These are phyloP conservation scores for Kodamaea fukazawae DNA, from an alignment of 805 yeast genomes.

Conservation along the genomic window DNA sequence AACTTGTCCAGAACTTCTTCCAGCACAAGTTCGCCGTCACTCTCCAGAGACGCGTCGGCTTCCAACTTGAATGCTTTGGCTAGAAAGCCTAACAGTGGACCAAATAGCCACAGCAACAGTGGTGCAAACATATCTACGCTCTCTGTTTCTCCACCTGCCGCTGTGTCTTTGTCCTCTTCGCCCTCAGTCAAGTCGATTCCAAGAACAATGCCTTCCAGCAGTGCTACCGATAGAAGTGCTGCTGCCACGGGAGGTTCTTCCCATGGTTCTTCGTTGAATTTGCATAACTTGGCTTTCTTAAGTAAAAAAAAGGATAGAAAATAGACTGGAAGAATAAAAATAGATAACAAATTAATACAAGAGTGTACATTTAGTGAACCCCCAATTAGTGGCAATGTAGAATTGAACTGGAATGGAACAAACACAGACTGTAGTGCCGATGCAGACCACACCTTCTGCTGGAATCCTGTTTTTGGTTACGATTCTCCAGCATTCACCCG, in stretches of 20 bases:
- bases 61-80: conserved; percentile 22
- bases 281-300: conserved; percentile 31
- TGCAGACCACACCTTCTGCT: not conserved
- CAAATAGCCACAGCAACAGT: conserved; percentile 6
- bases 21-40: conserved; percentile 37
- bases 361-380: too few species aligned
- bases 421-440: too few species aligned
- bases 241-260: conserved; percentile 17
- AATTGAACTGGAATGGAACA: too few species aligned
- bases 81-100: conserved; percentile 11
- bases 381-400: too few species aligned
- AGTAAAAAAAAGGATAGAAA: conserved; percentile 29
- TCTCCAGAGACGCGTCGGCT: conserved; percentile 36
- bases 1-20: conserved; percentile 24
- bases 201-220: conserved; percentile 23
- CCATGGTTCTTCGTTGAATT: conserved; percentile 20
- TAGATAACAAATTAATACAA: not conserved
- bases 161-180: conserved; percentile 4
- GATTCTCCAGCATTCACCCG: too few species aligned
- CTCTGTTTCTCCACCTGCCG: conserved; percentile 2
- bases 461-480: too few species aligned
- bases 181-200: conserved; percentile 9
- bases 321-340: conserved; percentile 9
- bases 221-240: conserved; percentile 31
- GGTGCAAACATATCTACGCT: conserved; percentile 2